Evolutionary conservation across 352 stramenopile species (phyloP).

Genomic region (Globisporangium takayamanum): DNA sequence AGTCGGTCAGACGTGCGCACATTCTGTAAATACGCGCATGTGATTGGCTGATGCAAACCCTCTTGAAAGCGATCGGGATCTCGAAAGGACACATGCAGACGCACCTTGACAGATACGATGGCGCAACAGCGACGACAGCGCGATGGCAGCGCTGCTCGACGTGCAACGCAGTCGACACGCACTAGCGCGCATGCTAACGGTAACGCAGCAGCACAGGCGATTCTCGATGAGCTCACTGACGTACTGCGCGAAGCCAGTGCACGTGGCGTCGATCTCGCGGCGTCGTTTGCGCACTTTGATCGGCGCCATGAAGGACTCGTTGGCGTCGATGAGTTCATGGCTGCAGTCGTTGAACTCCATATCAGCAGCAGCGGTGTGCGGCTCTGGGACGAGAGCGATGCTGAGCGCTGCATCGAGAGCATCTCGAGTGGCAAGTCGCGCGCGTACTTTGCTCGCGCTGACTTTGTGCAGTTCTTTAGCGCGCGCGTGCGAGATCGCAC

Average conservation of each 20-base stretch:
- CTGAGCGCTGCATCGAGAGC: slow-evolving; percentile 32
- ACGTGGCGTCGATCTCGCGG: slow-evolving; percentile 39
- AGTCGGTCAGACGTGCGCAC: not conserved
- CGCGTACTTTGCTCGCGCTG: slow-evolving; percentile 42
- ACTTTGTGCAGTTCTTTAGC: slow-evolving; percentile 46
- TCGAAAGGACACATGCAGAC: not conserved
- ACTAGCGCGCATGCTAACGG: not conserved
- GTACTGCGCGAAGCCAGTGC: slow-evolving; percentile 41
- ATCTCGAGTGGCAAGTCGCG: slow-evolving; percentile 35
- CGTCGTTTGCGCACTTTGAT: slow-evolving; percentile 60
- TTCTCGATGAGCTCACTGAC: slow-evolving; percentile 34
- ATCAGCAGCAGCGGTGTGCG: slow-evolving; percentile 7
- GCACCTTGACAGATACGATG: not conserved
- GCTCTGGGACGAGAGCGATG: slow-evolving; percentile 38
- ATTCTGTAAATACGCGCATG: not conserved
- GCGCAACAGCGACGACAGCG: not conserved
- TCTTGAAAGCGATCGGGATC: not conserved
- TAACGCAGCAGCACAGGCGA: not conserved
- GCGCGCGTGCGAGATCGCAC: not conserved
- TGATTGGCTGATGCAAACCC: not conserved
- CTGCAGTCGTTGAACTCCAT: slow-evolving; percentile 38
- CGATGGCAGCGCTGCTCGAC: not conserved
- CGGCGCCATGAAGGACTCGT: slow-evolving; percentile 36
- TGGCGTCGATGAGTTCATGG: slow-evolving; percentile 42
- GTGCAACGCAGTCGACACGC: not conserved